These are phyloP conservation scores for Phalaenopsis hybrid DNA, from an alignment of 116 monocot species.

Conservation along the genomic window DNA sequence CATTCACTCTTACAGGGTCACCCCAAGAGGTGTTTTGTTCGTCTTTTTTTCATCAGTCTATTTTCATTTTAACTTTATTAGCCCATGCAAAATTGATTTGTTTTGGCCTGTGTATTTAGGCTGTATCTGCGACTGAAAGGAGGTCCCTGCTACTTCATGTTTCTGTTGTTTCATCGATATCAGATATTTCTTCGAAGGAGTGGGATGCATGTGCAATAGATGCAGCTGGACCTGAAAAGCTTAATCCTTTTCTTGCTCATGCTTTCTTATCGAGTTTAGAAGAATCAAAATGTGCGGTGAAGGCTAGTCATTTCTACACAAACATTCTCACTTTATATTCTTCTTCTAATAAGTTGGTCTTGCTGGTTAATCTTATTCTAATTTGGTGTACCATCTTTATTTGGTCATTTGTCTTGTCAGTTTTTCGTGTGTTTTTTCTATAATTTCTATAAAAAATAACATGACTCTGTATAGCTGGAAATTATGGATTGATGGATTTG, in stretches of 20 bases:
- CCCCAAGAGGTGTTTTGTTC: slow-evolving; percentile 46
- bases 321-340: background rate
- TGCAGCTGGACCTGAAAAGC: slow-evolving; percentile 49
- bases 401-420: background rate
- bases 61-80: slow-evolving; percentile 2
- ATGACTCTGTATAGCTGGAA: too few relatives aligned
- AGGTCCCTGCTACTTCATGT: slow-evolving; percentile 40
- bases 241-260: slow-evolving; percentile 89
- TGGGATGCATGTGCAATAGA: slow-evolving; percentile 92
- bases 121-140: slow-evolving; percentile 9
- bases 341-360: background rate
- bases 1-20: slow-evolving; percentile 43
- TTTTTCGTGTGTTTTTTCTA: background rate
- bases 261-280: slow-evolving; percentile 84
- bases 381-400: background rate
- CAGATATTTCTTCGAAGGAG: slow-evolving; percentile 55
- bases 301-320: slow-evolving; percentile 31
- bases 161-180: slow-evolving; percentile 72
- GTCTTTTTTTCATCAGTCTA: background rate
- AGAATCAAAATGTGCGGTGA: slow-evolving; percentile 69
- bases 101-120: slow-evolving; percentile 31
- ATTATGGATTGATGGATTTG: too few relatives aligned
- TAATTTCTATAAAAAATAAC: background rate
- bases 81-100: slow-evolving; percentile 5
- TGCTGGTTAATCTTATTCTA: background rate